Evolutionary conservation across 768 basidiomycete genomes (phyloP).

Genomic region (Leccinum olivaceopallidum): DNA sequence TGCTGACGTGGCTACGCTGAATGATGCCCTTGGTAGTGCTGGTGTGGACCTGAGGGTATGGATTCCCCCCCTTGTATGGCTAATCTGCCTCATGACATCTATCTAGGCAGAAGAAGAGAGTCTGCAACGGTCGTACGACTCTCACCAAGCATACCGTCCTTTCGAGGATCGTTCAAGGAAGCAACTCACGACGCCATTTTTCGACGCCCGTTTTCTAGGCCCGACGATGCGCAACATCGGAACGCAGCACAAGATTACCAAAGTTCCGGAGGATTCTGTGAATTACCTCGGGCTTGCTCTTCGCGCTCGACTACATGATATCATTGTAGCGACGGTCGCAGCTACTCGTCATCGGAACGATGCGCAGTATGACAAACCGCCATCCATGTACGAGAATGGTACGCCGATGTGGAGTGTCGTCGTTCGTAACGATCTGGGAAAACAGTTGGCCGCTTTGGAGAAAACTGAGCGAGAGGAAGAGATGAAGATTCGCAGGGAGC

Average conservation of each 20-base stretch:
- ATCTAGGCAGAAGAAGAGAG: constrained; percentile 85
- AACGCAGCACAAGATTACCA: constrained; percentile 65
- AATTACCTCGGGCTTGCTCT: constrained; percentile 81
- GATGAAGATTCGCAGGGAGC: constrained; percentile 65
- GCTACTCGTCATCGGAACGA: constrained; percentile 71
- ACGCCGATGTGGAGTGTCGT: constrained; percentile 83
- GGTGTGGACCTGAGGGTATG: constrained; percentile 82
- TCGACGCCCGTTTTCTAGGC: constrained; percentile 66
- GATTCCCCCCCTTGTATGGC: constrained; percentile 2
- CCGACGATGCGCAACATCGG: constrained; percentile 68
- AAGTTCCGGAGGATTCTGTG: constrained; percentile 67
- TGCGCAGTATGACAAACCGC: constrained; percentile 65
- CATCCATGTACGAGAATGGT: constrained; percentile 64
- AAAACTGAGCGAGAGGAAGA: constrained; percentile 85
- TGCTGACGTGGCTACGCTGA: constrained; percentile 73
- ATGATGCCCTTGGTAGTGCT: constrained; percentile 83
- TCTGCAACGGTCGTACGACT: constrained; percentile 64
- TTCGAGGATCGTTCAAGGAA: constrained; percentile 81
- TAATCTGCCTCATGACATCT: not conserved
- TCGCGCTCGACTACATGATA: constrained; percentile 69
- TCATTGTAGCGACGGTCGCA: constrained; percentile 65
- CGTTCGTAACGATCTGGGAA: constrained; percentile 76
- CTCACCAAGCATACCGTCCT: constrained; percentile 60
- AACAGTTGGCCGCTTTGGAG: constrained; percentile 75
- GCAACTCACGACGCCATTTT: constrained; percentile 67